Base-by-base conservation (phyloP, 1,139 yeast genomes). In the Hanseniaspora uvarum region DNA sequence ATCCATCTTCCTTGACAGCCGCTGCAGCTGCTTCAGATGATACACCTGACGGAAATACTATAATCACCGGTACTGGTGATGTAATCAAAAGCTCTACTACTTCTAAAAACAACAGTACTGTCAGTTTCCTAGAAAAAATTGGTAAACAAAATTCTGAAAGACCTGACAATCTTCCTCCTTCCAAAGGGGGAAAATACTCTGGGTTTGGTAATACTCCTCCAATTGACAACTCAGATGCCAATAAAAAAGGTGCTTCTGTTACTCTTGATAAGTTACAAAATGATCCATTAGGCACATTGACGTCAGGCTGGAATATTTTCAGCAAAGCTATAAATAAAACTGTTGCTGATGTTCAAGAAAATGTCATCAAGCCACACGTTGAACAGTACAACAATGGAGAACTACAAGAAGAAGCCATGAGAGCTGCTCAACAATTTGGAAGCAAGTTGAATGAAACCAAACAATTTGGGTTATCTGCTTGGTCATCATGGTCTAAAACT, bases 341-440 rank as follows among this genome's bases (percentile, higher is more conserved):
- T 0, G 83, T 88, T 12, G 80, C 74, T 58, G 96, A 88, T 61
- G 95, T 94, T 46, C 84, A 85, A 62, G 95, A 88, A 61, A 71
- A 82, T 7, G 94, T 88, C 56, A 87, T 92, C 61, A 86, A 86
- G 67, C 98, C 98, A 18, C 80, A 94, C 45, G 77, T 87, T 65
- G 81, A 80, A 63, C 88, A 85, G 63, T 73, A 92, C 59, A 85
- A 87, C 57, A 87, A 84, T 57, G 80, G 86, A 58, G 96, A 89
- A 58, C 69, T 86, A 46, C 79, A 92, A 34, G 72, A 70, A 55
- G 95, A 88, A 64, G 92, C 97, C 10, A 81, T 78, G 60, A 78
- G 86, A 62, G 98, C 97, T 28, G 86, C 94, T 79, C 83, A 88
- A 57, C 97, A 92, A 71, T 92, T 89, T 72, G 96, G 96, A 47